Evolutionary conservation across 208 protist genomes (phyloP).

Genomic region (Trypanosoma scelopori): DNA sequence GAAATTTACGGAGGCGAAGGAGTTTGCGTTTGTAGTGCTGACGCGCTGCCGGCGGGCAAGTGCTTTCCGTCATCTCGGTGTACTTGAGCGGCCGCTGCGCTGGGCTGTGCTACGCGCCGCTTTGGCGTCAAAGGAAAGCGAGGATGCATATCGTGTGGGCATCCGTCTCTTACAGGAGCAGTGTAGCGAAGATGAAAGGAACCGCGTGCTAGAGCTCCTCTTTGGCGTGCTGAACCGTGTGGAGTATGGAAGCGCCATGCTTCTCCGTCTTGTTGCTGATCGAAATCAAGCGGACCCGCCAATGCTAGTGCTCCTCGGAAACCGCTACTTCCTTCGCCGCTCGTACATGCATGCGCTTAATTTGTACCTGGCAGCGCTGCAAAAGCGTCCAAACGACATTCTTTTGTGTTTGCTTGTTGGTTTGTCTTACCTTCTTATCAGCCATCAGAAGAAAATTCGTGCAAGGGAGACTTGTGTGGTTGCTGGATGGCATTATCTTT

Average conservation of each 20-base stretch:
- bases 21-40: conserved; percentile 84
- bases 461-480: conserved; percentile 68
- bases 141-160: conserved; percentile 82
- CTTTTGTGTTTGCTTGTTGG: conserved; percentile 80
- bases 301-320: conserved; percentile 73
- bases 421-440: conserved; percentile 67
- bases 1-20: conserved; percentile 85
- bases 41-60: conserved; percentile 43
- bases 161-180: conserved; percentile 77
- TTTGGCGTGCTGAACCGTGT: conserved; percentile 73
- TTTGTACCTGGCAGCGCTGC: conserved; percentile 66
- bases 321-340: conserved; percentile 68
- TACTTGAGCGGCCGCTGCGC: conserved; percentile 70
- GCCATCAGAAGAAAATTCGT: conserved; percentile 72
- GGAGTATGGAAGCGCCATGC: conserved; percentile 41
- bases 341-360: conserved; percentile 75
- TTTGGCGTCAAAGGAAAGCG: conserved; percentile 66
- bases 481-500: conserved; percentile 75
- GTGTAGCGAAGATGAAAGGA: conserved; percentile 51
- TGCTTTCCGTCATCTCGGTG: conserved; percentile 50
- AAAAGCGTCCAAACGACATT: conserved; percentile 58
- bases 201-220: conserved; percentile 71
- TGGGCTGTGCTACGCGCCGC: conserved; percentile 75
- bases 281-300: conserved; percentile 52
- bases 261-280: conserved; percentile 48